phyloP scores from a whole-genome alignment of 2,329 filamentous ascomycete genomes.

The Ophiostoma ulmi region DNA sequence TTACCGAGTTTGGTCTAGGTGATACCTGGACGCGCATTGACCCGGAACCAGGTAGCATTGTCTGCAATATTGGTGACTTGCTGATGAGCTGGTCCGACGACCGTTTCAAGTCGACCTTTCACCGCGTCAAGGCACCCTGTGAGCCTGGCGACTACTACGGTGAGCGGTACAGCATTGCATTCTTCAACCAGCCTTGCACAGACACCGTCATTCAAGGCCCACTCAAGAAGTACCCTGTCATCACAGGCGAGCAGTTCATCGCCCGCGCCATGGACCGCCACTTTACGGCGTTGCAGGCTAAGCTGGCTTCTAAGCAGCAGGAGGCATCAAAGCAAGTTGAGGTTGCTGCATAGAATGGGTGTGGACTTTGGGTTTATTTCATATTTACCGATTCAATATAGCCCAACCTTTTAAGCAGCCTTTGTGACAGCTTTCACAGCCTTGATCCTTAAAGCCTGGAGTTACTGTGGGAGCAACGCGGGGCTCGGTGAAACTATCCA shows the following conservation, averaged over 20 bases:
- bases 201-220: slow-evolving; percentile 57
- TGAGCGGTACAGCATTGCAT: slow-evolving; percentile 59
- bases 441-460: not conserved
- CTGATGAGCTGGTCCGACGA: slow-evolving; percentile 65
- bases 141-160: slow-evolving; percentile 52
- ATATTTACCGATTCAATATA: no score
- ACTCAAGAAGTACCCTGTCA: slow-evolving; percentile 54
- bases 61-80: slow-evolving; percentile 63
- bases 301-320: slow-evolving; percentile 22
- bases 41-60: slow-evolving; percentile 48
- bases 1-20: slow-evolving; percentile 54
- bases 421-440: not conserved
- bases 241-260: slow-evolving; percentile 59
- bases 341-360: slow-evolving; percentile 15
- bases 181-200: slow-evolving; percentile 53
- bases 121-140: slow-evolving; percentile 57
- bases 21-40: slow-evolving; percentile 61
- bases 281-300: slow-evolving; percentile 29
- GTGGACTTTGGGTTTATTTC: no score
- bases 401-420: not conserved
- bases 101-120: slow-evolving; percentile 61
- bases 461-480: not conserved
- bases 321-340: not conserved
- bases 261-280: slow-evolving; percentile 29
- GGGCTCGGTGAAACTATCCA: not conserved